phyloP scores from a whole-genome alignment of 495 filamentous ascomycete species.

The Aspergillus bridgeri region DNA sequence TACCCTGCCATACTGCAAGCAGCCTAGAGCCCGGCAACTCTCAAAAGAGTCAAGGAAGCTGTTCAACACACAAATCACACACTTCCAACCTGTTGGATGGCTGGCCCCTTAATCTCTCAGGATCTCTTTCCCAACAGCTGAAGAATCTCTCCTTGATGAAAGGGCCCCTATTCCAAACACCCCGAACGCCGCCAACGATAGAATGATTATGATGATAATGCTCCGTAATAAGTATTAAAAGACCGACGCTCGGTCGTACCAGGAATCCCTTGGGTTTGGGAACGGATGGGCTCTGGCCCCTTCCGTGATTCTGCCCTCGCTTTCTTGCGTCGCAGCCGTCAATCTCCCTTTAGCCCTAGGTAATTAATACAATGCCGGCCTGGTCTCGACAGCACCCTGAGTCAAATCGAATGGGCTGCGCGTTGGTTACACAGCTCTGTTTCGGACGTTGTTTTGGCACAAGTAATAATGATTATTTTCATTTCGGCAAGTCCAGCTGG shows the following conservation, averaged over 20 bases:
- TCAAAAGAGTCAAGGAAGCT: not conserved
- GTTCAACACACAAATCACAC: not conserved
- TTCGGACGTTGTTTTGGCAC: not conserved
- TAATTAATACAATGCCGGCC: too few relatives aligned
- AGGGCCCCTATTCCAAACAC: not conserved
- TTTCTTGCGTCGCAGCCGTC: not conserved
- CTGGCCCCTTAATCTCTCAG: not conserved
- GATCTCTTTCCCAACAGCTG: not conserved
- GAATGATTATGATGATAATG: too few relatives aligned
- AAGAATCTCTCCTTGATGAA: not conserved
- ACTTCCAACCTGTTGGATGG: not conserved
- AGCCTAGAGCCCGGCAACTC: not conserved
- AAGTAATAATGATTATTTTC: slow-evolving; percentile 11
- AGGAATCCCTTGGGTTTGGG: not conserved
- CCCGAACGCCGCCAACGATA: not conserved
- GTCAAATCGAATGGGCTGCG: not conserved
- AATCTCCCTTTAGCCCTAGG: not conserved
- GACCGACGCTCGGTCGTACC: not conserved
- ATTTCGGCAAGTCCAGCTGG: slow-evolving; percentile 15
- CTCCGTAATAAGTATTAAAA: too few relatives aligned
- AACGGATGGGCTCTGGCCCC: not conserved
- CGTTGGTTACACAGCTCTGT: not conserved
- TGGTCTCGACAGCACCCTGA: too few relatives aligned
- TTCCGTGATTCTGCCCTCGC: not conserved
- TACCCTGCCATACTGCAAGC: not conserved